Conservation (phyloP, 352 stramenopile genomes). For the Globisporangium recalcitrans region DNA sequence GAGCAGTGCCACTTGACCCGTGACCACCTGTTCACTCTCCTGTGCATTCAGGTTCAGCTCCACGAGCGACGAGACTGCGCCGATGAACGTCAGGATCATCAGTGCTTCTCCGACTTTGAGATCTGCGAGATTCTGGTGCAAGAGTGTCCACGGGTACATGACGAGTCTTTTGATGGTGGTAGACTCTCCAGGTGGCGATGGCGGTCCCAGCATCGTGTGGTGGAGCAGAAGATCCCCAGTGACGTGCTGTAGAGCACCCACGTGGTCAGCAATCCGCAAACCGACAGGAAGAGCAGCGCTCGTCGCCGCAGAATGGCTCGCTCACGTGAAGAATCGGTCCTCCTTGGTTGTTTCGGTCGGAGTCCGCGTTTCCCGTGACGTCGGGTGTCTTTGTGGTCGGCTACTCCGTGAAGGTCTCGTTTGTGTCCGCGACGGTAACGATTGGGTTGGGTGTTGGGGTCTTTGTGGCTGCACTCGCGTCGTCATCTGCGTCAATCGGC, state of each 20-base stretch:
- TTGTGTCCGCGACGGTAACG: neutral
- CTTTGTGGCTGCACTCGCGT: neutral
- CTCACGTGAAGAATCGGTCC: conserved; percentile 13
- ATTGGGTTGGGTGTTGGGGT: neutral
- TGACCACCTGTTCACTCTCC: conserved; percentile 30
- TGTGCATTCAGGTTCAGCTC: conserved; percentile 35
- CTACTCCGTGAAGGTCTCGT: neutral
- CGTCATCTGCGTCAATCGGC: neutral
- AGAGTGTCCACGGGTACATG: conserved; percentile 32
- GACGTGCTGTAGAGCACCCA: conserved; percentile 31
- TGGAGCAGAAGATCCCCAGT: conserved; percentile 44
- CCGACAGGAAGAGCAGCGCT: conserved; percentile 41
- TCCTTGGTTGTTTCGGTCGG: conserved; percentile 22
- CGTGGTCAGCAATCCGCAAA: conserved; percentile 48
- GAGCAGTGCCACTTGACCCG: conserved; percentile 57
- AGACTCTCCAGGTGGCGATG: conserved; percentile 31
- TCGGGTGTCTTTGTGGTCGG: neutral
- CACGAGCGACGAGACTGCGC: conserved; percentile 27
- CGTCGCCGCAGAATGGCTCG: conserved; percentile 38
- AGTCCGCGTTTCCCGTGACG: conserved; percentile 1
- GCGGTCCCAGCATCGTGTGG: conserved; percentile 28
- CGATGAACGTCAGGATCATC: conserved; percentile 62
- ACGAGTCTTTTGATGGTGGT: conserved; percentile 42
- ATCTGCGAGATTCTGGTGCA: conserved; percentile 53
- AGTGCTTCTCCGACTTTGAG: conserved; percentile 56